Percentiles rank a stretch among this genome's conserved stretches.
Conservation (phyloP, 352 stramenopile species). For the Globisporangium uncinulatum region DNA sequence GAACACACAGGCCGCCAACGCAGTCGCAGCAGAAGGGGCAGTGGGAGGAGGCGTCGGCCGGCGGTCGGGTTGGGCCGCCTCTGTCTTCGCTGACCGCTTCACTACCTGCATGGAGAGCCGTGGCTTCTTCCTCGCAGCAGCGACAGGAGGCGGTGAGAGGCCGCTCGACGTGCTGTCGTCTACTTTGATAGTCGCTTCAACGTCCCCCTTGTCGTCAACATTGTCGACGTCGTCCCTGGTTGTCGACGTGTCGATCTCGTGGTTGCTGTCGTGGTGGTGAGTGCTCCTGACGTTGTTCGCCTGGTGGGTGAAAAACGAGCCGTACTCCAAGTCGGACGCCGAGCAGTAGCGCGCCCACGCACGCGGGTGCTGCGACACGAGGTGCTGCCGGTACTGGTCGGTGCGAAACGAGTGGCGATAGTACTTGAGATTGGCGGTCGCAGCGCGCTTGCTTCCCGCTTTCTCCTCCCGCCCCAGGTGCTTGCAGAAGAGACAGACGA, state of each 20-base stretch:
- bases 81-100: neutral
- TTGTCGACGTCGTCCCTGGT: too few species aligned
- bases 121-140: too few species aligned
- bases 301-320: slow-evolving; percentile 36
- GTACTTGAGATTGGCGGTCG: slow-evolving; percentile 62
- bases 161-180: too few species aligned
- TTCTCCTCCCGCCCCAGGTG: slow-evolving; percentile 56
- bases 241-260: neutral
- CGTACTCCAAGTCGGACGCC: slow-evolving; percentile 35
- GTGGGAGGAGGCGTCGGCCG: too few species aligned
- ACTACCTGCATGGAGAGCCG: too few species aligned
- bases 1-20: neutral
- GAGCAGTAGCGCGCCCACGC: slow-evolving; percentile 44
- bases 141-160: too few species aligned
- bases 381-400: slow-evolving; percentile 70
- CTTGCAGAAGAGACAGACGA: slow-evolving; percentile 60
- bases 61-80: neutral
- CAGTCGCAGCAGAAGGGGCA: neutral
- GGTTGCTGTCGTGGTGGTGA: neutral
- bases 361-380: slow-evolving; percentile 42
- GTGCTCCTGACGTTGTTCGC: too few species aligned
- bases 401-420: slow-evolving; percentile 61
- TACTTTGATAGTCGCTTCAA: too few species aligned
- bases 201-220: too few species aligned
- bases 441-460: slow-evolving; percentile 43